Conservation (phyloP, 306 rosid genomes). For the Cotoneaster glaucophyllus region DNA sequence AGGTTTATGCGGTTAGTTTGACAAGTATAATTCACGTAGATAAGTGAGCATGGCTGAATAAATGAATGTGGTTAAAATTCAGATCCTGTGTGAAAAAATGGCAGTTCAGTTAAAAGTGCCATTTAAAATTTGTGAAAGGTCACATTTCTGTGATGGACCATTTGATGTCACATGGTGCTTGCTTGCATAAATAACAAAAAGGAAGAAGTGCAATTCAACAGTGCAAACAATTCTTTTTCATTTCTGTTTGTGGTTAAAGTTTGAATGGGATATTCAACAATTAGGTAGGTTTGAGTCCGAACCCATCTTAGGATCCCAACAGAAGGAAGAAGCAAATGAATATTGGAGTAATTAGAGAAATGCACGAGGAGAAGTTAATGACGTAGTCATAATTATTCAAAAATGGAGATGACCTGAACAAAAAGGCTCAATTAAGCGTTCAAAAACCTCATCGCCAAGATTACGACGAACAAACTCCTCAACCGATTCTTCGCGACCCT, state of each 20-base stretch:
- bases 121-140: not conserved
- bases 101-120: not conserved
- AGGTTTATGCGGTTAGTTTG: not conserved
- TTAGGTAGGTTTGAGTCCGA: not conserved
- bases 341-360: not conserved
- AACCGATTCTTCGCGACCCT: constrained; percentile 94
- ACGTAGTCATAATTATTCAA: not conserved
- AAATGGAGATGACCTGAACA: constrained; percentile 60
- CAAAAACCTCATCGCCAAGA: constrained; percentile 95
- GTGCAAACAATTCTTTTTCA: not conserved
- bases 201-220: no score
- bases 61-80: not conserved
- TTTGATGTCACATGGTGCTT: not conserved
- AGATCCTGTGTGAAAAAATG: not conserved
- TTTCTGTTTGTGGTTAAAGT: not conserved
- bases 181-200: not conserved
- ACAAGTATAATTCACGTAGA: not conserved
- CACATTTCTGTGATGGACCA: not conserved
- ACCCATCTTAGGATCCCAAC: not conserved
- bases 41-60: not conserved
- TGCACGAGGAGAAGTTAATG: not conserved
- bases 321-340: not conserved
- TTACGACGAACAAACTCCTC: constrained; percentile 95
- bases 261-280: not conserved
- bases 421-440: constrained; percentile 98